These are phyloP conservation scores for Zymoseptoria passerinii DNA, from an alignment of 2,329 filamentous ascomycete genomes.

Conservation along the genomic window DNA sequence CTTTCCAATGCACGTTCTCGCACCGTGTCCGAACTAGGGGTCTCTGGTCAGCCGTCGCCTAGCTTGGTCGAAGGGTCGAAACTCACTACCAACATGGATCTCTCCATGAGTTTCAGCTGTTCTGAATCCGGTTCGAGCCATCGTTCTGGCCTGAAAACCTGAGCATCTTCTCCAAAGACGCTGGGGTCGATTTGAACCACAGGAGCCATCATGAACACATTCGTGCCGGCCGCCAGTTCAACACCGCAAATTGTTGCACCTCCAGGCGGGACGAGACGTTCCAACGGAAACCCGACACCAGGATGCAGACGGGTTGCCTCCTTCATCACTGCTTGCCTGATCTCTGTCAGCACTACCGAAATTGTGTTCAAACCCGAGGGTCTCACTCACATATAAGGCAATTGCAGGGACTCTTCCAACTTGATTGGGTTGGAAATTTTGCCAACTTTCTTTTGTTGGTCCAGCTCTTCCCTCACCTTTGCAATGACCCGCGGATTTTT, in stretches of 20 bases:
- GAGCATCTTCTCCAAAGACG: conserved; percentile 19
- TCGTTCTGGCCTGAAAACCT: conserved; percentile 14
- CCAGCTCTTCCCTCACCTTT: conserved; percentile 2
- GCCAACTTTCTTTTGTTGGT: neutral
- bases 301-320: conserved; percentile 5
- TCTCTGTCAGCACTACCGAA: neutral
- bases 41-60: conserved; percentile 11
- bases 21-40: conserved; percentile 25
- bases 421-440: neutral
- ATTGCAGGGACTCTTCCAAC: conserved; percentile 1
- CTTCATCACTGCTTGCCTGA: conserved; percentile 5
- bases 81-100: conserved; percentile 24
- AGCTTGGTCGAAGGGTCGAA: conserved; percentile 21
- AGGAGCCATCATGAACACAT: neutral
- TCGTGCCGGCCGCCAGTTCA: conserved; percentile 1
- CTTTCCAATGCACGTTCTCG: conserved; percentile 29
- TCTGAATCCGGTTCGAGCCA: conserved; percentile 35
- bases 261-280: conserved; percentile 3
- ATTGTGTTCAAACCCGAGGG: neutral
- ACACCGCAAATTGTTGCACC: conserved; percentile 1
- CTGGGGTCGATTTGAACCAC: conserved; percentile 9
- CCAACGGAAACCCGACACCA: conserved; percentile 2
- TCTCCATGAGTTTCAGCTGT: conserved; percentile 36
- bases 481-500: neutral
- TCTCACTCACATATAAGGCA: conserved; percentile 1